Conservation (phyloP, 768 basidiomycete genomes). For the Kwoniella dendrophila region DNA sequence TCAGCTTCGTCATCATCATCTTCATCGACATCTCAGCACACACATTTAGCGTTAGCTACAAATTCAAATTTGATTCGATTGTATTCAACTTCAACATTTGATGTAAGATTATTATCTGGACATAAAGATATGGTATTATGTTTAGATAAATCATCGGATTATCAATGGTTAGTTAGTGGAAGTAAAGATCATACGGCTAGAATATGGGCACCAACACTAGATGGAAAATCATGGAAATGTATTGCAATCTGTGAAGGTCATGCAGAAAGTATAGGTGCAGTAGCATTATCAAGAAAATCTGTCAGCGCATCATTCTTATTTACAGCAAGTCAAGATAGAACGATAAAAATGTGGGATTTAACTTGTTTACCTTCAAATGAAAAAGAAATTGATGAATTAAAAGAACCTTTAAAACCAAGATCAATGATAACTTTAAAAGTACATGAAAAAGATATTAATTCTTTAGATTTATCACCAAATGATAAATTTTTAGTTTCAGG, state of each 20-base stretch:
- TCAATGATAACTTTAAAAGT: slow-evolving; percentile 84
- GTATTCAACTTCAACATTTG: slow-evolving; percentile 73
- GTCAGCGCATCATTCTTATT: slow-evolving; percentile 69
- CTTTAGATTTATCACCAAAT: slow-evolving; percentile 88
- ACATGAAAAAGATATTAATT: slow-evolving; percentile 98
- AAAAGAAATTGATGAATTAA: slow-evolving; percentile 59
- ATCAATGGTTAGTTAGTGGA: slow-evolving; percentile 79
- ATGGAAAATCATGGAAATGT: slow-evolving; percentile 65
- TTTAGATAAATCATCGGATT: slow-evolving; percentile 69
- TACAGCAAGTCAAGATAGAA: slow-evolving; percentile 94
- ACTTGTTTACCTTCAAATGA: slow-evolving; percentile 30
- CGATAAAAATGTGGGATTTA: slow-evolving; percentile 99
- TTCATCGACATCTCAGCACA: slow-evolving; percentile 59
- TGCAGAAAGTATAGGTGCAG: slow-evolving; percentile 86
- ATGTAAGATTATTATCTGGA: slow-evolving; percentile 82
- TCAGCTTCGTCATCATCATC: slow-evolving; percentile 45
- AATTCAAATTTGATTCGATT: slow-evolving; percentile 94
- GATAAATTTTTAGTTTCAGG: slow-evolving; percentile 86
- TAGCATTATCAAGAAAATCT: slow-evolving; percentile 72
- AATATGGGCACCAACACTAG: slow-evolving; percentile 68
- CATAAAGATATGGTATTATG: slow-evolving; percentile 90
- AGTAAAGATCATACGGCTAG: slow-evolving; percentile 89
- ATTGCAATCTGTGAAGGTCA: slow-evolving; percentile 90
- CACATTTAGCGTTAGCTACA: slow-evolving; percentile 89
- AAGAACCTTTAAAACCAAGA: slow-evolving; percentile 62